A percentile compares a stretch with the other conserved stretches of the same genome.
These are phyloP conservation scores for Wickerhamiella dianesei DNA, from an alignment of 805 yeast genomes.

Conservation along the genomic window DNA sequence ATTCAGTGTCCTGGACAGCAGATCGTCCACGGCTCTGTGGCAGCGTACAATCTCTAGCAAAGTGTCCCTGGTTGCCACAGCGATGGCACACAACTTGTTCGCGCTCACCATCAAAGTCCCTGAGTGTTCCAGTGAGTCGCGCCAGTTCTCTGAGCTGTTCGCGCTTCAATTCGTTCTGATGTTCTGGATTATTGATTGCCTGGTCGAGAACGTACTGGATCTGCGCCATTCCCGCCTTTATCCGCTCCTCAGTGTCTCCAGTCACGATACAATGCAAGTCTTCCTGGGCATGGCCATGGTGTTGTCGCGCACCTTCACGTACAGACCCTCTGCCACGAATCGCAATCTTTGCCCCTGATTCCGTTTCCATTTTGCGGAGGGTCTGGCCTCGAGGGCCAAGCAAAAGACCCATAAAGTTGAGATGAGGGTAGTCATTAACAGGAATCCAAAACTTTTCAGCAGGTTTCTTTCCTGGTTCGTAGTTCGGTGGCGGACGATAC, in stretches of 20 bases:
- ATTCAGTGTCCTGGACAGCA: conserved; percentile 5
- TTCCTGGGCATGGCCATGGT: conserved; percentile 39
- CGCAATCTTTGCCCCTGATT: conserved; percentile 80
- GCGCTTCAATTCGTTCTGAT: conserved; percentile 81
- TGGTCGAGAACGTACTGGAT: conserved; percentile 66
- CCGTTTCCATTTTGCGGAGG: conserved; percentile 60
- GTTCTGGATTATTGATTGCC: conserved; percentile 82
- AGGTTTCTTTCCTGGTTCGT: conserved; percentile 54
- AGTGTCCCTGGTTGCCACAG: conserved; percentile 79
- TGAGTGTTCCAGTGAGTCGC: conserved; percentile 79
- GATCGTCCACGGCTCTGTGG: neutral
- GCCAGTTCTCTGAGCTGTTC: conserved; percentile 89
- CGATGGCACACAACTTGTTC: conserved; percentile 51
- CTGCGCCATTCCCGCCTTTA: conserved; percentile 58
- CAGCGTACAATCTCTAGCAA: conserved; percentile 65
- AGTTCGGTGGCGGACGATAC: conserved; percentile 69
- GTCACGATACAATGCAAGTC: conserved; percentile 80
- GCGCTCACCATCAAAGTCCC: conserved; percentile 56
- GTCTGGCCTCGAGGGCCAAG: conserved; percentile 96
- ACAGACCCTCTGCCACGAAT: conserved; percentile 94
- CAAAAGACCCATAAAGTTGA: conserved; percentile 81
- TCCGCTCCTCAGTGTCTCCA: conserved; percentile 66
- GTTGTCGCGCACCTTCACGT: conserved; percentile 57
- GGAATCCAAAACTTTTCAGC: conserved; percentile 78
- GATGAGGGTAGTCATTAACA: conserved; percentile 71